Percentiles rank a stretch among this genome's conserved stretches.
These are phyloP conservation scores for Boletellus ananiceps DNA, from an alignment of 768 basidiomycete species.

Conservation along the genomic window DNA sequence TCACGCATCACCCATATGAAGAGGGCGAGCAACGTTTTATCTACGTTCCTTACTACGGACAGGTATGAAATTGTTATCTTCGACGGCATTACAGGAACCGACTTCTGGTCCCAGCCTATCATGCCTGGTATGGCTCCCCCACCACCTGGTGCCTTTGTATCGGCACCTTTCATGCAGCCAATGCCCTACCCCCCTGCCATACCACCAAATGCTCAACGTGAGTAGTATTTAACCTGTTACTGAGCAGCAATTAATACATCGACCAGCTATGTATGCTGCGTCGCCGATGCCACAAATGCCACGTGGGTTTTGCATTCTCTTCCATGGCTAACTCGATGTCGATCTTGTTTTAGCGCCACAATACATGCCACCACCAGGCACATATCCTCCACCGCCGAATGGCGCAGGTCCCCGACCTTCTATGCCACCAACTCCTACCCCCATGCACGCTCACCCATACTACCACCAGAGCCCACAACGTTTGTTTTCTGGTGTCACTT, in stretches of 20 bases:
- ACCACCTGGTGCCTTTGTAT: slow-evolving; percentile 77
- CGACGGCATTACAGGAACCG: not conserved
- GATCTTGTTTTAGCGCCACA: slow-evolving; percentile 47
- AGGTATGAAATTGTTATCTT: slow-evolving; percentile 38
- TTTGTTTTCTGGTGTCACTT: slow-evolving; percentile 35
- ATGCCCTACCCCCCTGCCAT: slow-evolving; percentile 81
- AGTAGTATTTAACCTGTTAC: not conserved
- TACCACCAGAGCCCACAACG: slow-evolving; percentile 89
- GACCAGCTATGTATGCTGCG: slow-evolving; percentile 71
- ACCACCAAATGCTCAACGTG: slow-evolving; percentile 65
- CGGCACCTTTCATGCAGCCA: slow-evolving; percentile 75
- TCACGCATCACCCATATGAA: slow-evolving; percentile 74
- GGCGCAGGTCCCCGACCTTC: slow-evolving; percentile 77
- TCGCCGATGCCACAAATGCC: slow-evolving; percentile 87
- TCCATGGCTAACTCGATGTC: not conserved
- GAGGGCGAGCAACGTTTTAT: slow-evolving; percentile 71
- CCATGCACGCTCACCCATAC: slow-evolving; percentile 80
- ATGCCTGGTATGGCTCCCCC: slow-evolving; percentile 83
- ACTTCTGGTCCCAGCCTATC: slow-evolving; percentile 51
- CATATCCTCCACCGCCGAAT: slow-evolving; percentile 75
- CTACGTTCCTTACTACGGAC: slow-evolving; percentile 78
- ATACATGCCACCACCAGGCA: slow-evolving; percentile 77
- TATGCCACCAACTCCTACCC: slow-evolving; percentile 90
- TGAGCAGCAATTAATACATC: slow-evolving; percentile 4
- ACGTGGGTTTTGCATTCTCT: slow-evolving; percentile 46